Base-by-base conservation (phyloP, 805 yeast species). In the Hanseniaspora taiwanica region DNA sequence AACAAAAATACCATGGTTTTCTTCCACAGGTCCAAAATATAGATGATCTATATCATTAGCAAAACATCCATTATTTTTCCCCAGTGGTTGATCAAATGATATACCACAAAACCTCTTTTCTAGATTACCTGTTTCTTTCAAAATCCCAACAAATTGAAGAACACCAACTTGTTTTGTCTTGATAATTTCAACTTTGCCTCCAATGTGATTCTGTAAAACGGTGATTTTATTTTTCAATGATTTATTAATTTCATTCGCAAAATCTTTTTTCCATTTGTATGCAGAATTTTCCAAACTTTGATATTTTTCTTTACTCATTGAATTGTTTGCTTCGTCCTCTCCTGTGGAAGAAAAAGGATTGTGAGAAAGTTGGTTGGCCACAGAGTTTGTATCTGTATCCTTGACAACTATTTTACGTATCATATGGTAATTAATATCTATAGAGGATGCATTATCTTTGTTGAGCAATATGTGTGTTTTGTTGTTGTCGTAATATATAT, bases 51-150 rank as follows among this genome's bases (percentile, higher is more conserved):
- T 13, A 25, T 25, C n/a, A 14, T 25, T 25, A 12, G 75, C 72
- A 31, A 85, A 62, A 17, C 74, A 60, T 0, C 97, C 97, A 52
- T 84, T 74, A 52, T 87, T 84, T 56, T 81, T 84, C 4, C 97
- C 97, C 6, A 72, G 70, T 0, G 96, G 89, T 48, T 81, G 85
- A 49, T 82, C 91, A 40, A 86, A 76, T 49, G 78, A 82, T 3
- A 89, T 71, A 0, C 96, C 97, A 23, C 82, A 70, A 96, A 96
- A 89, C 1, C 59, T 48, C 16, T 64, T 70, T 2, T 65, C 69
- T 20, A 48, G 46, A 12, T 55, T 54, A 37, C 74, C 77, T 37
- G 86, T 71, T 31, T 69, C 75, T 0, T 73, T 65, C 1, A 89
- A 74, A 31, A 58, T 60, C 2, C 97, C 97, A 12, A 86, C 62